Evolutionary conservation across 2,329 filamentous ascomycete species (phyloP), one percentile per base, ranked within the genome.

Genomic region (Zymoseptoria passerinii): DNA sequence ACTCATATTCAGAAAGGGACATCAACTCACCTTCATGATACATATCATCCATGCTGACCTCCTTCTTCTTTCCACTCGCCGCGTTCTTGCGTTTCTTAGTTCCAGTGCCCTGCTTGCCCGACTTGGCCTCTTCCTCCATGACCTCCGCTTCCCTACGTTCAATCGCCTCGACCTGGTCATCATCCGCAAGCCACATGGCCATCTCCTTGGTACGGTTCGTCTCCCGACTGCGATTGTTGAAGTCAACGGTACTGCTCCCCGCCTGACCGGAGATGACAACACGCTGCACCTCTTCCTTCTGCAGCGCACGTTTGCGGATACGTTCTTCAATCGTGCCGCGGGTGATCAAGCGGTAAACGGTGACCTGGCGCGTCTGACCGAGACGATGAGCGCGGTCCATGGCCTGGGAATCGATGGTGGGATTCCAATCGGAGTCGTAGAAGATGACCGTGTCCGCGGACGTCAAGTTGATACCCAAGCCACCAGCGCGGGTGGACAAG

Each of bases 381-480:
- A 99, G 83, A 83, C 94, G 90, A 83, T 99, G 94, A 10, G 94
- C 94, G 74, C 94, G 89, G 75, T 99, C 94, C 94, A 97, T 97
- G 75, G 94, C 94, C 74, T 99, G 94, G 55, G 90, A 95, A 73
- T 99, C 94, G 70, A 97, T 97, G 3, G 94, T 97, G 0, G 94
- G 94, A 73, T 99, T 99, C 94, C 94, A 99, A 74, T 99, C 94
- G 9, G 90, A 95, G 73, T 99, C 94, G 81, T 99, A 99, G 78
- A 99, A 99, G 75, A 99, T 97, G 76, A 99, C 94, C 0, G 94
- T 99, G 73, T 99, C 94, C 19, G 94, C 94, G 55, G 89, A 88
- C 5, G 94, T 97, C 66, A 99, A 79, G 71, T 99, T 99, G 80
- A 99, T 99, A 77, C 94, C 94, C 19, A 99, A 82, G 80, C 94